These are phyloP conservation scores for Sporisorium sorghi DNA, from an alignment of 1,284 basidiomycete species.

Conservation along the genomic window DNA sequence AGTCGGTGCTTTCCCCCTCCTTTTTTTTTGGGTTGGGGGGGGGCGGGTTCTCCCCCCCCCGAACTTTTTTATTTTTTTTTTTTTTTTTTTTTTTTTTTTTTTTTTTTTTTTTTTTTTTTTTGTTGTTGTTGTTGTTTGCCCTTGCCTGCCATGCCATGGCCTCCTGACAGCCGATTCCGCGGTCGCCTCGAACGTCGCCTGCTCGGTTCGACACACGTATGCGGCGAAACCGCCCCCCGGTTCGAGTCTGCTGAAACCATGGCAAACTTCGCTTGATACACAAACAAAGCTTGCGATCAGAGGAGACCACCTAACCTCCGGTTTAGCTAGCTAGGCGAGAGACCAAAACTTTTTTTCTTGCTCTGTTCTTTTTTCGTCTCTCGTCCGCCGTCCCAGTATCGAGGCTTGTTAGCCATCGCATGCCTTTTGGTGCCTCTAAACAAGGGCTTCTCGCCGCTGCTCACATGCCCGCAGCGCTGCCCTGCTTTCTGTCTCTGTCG, in stretches of 20 bases:
- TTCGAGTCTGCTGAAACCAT: not conserved
- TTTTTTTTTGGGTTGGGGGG: no score
- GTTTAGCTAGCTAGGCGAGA: conserved; percentile 2
- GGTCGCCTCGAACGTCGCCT: not conserved
- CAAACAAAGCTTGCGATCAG: not conserved
- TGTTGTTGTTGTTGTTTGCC: no score
- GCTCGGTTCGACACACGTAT: conserved; percentile 1
- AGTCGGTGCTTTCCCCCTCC: no score
- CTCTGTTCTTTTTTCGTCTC: not conserved
- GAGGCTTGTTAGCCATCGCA: conserved; percentile 2
- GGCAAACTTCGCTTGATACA: not conserved
- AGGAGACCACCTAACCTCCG: not conserved
- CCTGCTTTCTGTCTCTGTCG: not conserved
- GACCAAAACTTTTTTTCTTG: not conserved
- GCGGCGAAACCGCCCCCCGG: not conserved
- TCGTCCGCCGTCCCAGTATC: not conserved
- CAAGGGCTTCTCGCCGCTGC: not conserved
- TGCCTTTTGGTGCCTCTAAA: not conserved
- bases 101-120: no score
- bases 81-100: no score
- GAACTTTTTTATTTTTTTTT: no score
- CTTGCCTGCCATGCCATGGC: not conserved
- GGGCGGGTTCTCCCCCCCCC: no score
- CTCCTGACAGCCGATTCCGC: conserved; percentile 5
- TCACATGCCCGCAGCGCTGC: conserved; percentile 5